Evolutionary conservation across 2,329 filamentous ascomycete species (phyloP).

Genomic region (Exophiala phaeomuriformis): DNA sequence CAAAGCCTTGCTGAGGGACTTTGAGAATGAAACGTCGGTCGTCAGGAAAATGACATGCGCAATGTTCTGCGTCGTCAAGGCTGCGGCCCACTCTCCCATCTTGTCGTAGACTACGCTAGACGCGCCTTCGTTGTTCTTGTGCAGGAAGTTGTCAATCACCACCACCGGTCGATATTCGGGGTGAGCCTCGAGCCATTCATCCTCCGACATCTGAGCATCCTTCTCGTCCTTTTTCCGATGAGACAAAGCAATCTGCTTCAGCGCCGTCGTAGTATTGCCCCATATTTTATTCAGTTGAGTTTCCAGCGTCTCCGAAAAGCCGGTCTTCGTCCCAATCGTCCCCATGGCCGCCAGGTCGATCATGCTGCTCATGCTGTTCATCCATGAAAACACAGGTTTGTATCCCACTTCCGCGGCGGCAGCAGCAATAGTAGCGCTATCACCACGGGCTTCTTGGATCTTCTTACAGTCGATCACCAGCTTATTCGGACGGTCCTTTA

Average conservation of each 20-base stretch:
- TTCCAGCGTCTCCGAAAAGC: constrained; percentile 88
- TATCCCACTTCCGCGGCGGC: constrained; percentile 82
- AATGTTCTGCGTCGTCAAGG: constrained; percentile 75
- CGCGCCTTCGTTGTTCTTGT: constrained; percentile 61
- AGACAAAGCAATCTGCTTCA: constrained; percentile 69
- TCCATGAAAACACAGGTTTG: constrained; percentile 88
- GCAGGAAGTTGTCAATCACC: constrained; percentile 84
- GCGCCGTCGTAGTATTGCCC: constrained; percentile 69
- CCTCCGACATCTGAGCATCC: constrained; percentile 65
- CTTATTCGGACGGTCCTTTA: constrained; percentile 64
- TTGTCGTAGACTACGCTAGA: constrained; percentile 64
- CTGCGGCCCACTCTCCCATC: constrained; percentile 81
- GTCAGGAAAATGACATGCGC: constrained; percentile 94
- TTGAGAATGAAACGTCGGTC: constrained; percentile 79
- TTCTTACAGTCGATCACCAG: constrained; percentile 88
- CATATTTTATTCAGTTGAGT: constrained; percentile 83
- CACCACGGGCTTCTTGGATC: constrained; percentile 82
- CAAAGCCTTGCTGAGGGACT: constrained; percentile 75
- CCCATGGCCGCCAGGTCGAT: constrained; percentile 88
- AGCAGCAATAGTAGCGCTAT: constrained; percentile 73
- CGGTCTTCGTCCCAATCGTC: constrained; percentile 87
- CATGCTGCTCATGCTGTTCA: constrained; percentile 88
- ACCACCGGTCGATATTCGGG: constrained; percentile 76
- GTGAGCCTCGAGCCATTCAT: constrained; percentile 84
- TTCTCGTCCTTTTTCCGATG: constrained; percentile 63